A percentile compares a stretch with the other conserved stretches of the same genome.
These are phyloP conservation scores for Erigeron philadelphicus DNA, from an alignment of 140 eudicot species.

Conservation along the genomic window DNA sequence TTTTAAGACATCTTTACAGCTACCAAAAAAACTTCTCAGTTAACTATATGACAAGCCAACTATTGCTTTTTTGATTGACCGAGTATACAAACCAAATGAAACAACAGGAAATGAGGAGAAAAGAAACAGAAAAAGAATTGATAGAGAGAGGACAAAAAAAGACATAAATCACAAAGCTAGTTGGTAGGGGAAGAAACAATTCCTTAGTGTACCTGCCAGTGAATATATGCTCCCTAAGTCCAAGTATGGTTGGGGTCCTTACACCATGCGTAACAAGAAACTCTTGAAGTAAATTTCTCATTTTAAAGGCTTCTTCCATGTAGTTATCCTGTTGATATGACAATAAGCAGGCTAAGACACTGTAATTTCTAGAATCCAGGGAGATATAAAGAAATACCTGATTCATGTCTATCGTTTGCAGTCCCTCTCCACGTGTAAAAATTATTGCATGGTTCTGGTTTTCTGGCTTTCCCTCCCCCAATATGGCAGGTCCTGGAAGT, in stretches of 20 bases:
- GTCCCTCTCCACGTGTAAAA: constrained; percentile 97
- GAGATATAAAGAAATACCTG: constrained; percentile 49
- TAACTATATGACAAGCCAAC: neutral
- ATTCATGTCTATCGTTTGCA: constrained; percentile 98
- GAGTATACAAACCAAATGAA: neutral
- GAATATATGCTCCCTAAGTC: constrained; percentile 94
- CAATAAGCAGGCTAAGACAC: constrained; percentile 20
- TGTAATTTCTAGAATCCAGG: neutral
- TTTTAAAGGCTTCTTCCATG: constrained; percentile 98
- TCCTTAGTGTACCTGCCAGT: constrained; percentile 71
- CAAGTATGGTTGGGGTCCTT: constrained; percentile 86
- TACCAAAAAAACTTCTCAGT: neutral
- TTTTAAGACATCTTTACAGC: neutral
- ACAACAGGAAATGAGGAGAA: neutral
- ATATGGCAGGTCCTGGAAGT: constrained; percentile 85
- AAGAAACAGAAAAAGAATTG: neutral
- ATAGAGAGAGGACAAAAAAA: neutral
- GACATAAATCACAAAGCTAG: neutral
- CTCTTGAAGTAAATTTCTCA: constrained; percentile 95
- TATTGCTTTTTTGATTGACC: neutral
- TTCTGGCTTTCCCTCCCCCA: constrained; percentile 99
- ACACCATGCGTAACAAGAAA: constrained; percentile 86
- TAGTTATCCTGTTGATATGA: constrained; percentile 68
- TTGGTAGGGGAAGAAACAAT: neutral
- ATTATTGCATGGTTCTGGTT: constrained; percentile 98